Conservation (phyloP, 2,329 filamentous ascomycete species). For the Cordyceps farinosa region DNA sequence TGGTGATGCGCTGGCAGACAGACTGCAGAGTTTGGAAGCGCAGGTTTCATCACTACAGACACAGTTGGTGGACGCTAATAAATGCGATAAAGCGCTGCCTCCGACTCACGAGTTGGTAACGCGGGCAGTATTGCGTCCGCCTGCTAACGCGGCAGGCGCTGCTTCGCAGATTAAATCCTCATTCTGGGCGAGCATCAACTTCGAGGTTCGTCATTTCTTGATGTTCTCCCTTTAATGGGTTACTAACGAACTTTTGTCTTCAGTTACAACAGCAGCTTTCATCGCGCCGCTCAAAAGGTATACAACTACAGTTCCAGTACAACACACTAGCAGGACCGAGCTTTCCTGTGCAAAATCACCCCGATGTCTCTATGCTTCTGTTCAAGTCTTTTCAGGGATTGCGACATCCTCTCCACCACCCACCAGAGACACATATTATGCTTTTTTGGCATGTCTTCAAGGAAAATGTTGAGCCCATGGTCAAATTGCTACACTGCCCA, state of each 20-base stretch:
- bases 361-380: slow-evolving; percentile 3
- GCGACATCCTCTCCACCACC: slow-evolving; percentile 5
- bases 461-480: slow-evolving; percentile 11
- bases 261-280: slow-evolving; percentile 4
- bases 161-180: slow-evolving; percentile 3
- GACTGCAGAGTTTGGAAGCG: slow-evolving; percentile 1
- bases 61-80: neutral
- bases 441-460: slow-evolving; percentile 11
- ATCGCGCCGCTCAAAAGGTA: neutral
- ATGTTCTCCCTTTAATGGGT: no score
- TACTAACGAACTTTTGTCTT: neutral
- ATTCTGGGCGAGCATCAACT: slow-evolving; percentile 16
- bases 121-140: neutral
- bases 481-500: slow-evolving; percentile 1
- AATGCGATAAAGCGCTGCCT: neutral
- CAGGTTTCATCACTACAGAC: slow-evolving; percentile 1
- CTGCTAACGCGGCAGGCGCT: neutral
- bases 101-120: neutral
- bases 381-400: slow-evolving; percentile 13
- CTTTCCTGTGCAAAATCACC: neutral
- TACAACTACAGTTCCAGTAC: neutral
- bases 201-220: neutral
- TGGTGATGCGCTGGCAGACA: neutral
- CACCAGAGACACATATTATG: slow-evolving; percentile 6
- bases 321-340: neutral